Percentiles rank a stretch among this genome's conserved stretches.
Evolutionary conservation across 2,329 filamentous ascomycete species (phyloP).

Genomic region (Verticillium longisporum): DNA sequence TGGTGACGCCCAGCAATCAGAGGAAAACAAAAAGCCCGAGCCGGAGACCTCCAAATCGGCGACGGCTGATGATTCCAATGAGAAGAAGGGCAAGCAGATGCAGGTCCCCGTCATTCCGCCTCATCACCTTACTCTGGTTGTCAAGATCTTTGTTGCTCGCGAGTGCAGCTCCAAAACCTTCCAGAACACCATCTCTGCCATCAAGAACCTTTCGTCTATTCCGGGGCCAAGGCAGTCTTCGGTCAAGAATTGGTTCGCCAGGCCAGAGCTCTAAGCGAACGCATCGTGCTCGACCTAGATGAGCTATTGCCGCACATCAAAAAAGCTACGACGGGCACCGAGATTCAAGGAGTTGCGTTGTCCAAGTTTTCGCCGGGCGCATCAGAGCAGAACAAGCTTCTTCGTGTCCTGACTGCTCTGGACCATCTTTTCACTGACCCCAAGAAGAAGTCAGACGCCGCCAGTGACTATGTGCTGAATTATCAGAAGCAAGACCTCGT

Average conservation of each 20-base stretch:
- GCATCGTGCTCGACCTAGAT: slow-evolving; percentile 77
- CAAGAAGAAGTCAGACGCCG: slow-evolving; percentile 52
- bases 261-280: slow-evolving; percentile 75
- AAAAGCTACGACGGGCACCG: slow-evolving; percentile 79
- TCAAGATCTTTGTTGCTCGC: slow-evolving; percentile 90
- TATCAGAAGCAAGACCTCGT: slow-evolving; percentile 77
- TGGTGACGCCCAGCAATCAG: slow-evolving; percentile 10
- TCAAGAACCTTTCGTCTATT: slow-evolving; percentile 93
- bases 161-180: slow-evolving; percentile 98
- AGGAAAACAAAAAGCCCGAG: slow-evolving; percentile 5
- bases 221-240: slow-evolving; percentile 82
- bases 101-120: slow-evolving; percentile 81
- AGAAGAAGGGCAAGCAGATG: slow-evolving; percentile 45
- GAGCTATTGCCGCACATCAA: slow-evolving; percentile 82
- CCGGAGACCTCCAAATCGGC: slow-evolving; percentile 6
- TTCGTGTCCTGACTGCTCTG: slow-evolving; percentile 85
- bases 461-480: slow-evolving; percentile 36
- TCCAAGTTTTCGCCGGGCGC: slow-evolving; percentile 94
- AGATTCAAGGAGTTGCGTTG: slow-evolving; percentile 89
- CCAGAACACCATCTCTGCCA: slow-evolving; percentile 94
- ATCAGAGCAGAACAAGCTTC: slow-evolving; percentile 92
- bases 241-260: slow-evolving; percentile 89
- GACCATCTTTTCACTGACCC: slow-evolving; percentile 85
- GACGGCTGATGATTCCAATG: slow-evolving; percentile 22
- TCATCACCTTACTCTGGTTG: slow-evolving; percentile 85